Base-by-base conservation (phyloP, 306 rosid genomes). In the Quercus cerris region DNA sequence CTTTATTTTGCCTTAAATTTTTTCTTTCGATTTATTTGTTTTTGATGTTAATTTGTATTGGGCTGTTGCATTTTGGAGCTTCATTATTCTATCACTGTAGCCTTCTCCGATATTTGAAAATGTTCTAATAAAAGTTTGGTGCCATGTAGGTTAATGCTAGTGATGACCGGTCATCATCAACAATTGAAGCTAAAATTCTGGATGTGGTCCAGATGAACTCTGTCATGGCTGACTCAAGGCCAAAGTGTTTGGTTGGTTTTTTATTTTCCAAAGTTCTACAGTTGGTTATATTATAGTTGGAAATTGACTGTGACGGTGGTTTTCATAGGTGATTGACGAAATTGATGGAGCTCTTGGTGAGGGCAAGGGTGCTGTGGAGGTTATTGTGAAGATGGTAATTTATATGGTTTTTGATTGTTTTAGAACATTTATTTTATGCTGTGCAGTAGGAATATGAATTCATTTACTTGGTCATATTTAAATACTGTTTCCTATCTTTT, bases 291-390 rank as follows among this genome's bases (percentile, higher is more conserved):
- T 67, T 49, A 77, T 71, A 30, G 10, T 57, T 66, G 18, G 55
- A 58, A 72, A 13, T 73, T 54, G 30, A 71, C 77, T 30, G 13
- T 54, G 30, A 71, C 74, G 30, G 10, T 56, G 44, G 44, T 71
- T 82, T 69, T 75, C 69, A 51, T 81, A 94, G 98, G 94, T 94
- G 82, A 85, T 94, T 84, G 98, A 94, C 82, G 97, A 94, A 90
- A 94, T 94, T 84, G 98, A 94, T 83, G 98, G 98, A 75, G 90
- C 97, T 28, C 98, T 94, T 70, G 86, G 90, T 46, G 98, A 94
- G 66, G 98, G 98, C 51, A 94, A 91, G 83, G 98, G 98, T 78
- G 98, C 97, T n/a, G 97, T 94, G 74, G 98, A 94, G 70, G 94
- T 80, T 84, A 92, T 94, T 76, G 67, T 94, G 81, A 94, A 94